Conservation (phyloP, 345 rosid species). For the Anastatica hierochuntica region DNA sequence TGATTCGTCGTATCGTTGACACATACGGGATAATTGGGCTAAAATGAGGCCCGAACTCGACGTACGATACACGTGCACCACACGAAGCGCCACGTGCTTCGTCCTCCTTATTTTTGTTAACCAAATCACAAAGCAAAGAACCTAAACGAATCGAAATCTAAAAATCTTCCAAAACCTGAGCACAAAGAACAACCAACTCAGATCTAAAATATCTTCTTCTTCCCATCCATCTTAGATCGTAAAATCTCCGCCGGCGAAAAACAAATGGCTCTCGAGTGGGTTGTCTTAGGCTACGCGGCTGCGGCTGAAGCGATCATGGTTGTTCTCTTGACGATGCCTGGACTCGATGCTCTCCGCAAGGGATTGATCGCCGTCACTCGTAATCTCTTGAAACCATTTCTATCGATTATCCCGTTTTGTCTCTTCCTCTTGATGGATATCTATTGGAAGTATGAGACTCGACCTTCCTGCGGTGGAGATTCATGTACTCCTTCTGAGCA, state of each 20-base stretch:
- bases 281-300: conserved; percentile 74
- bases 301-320: conserved; percentile 92
- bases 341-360: conserved; percentile 56
- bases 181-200: conserved; percentile 12
- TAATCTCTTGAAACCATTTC: conserved; percentile 70
- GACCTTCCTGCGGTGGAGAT: conserved; percentile 56
- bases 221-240: no score
- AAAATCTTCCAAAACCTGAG: not conserved
- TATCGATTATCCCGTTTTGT: conserved; percentile 77
- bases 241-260: not conserved
- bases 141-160: not conserved
- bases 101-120: no score
- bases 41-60: no score
- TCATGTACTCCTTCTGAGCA: conserved; percentile 68
- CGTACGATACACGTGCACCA: no score
- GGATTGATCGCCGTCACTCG: conserved; percentile 73
- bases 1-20: no score
- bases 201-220: no score
- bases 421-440: conserved; percentile 81
- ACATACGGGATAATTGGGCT: no score
- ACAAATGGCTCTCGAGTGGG: conserved; percentile 96
- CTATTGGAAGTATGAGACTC: conserved; percentile 90
- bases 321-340: conserved; percentile 71
- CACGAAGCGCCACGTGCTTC: no score
- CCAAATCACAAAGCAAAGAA: no score